Evolutionary conservation across 2,329 filamentous ascomycete species (phyloP), one percentile per base, ranked within the genome.

Genomic region (Fusarium keratoplasticum): DNA sequence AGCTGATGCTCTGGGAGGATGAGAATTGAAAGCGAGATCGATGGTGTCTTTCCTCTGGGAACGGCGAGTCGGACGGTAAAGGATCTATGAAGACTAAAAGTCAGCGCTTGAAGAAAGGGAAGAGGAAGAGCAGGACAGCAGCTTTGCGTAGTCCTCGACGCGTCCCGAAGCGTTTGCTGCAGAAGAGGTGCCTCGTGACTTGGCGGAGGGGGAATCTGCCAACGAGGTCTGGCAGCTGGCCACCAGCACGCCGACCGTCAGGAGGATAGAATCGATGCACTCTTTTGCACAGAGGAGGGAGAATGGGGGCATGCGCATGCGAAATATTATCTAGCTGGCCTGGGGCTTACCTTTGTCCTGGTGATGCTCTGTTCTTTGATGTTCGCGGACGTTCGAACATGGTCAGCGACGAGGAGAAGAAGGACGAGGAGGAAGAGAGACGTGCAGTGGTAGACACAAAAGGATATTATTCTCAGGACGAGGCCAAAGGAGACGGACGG

Each of bases 101-200:
- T 29, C 50, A 52, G 33, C 13, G 18, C 25, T 27, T 2, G 47
- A 58, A 22, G 65, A 70, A 18, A 67, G 11, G 71, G 64, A 40
- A 42, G 63, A 40, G 58, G 71, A 22, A 36, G 64, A 25, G 67
- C 55, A 6, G 72, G 67, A 8, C 44, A 71, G 1, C 62, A 73
- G 33, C 33, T 76, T 5, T 50, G 66, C 3, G 63, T 64, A 44
- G 65, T 71, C 13, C 60, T 73, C 7, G 38, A 73, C 10, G 62
- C 20, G 16, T 20, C 33, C 73, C n/a, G 59, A 40, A 25, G 67
- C 57, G 1, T 71, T 72, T 27, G 63, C 62, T 6, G n/a, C 25
- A 3, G 47, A 62, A 20, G 61, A 69, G 44, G 65, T 66, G 5
- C 66, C 44, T 3, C 64, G 65, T 4, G 38, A 55, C 31, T 40